Evolutionary conservation across 1,284 basidiomycete species (phyloP), one percentile per base, ranked within the genome.

Genomic region (Hemileia vastatrix): DNA sequence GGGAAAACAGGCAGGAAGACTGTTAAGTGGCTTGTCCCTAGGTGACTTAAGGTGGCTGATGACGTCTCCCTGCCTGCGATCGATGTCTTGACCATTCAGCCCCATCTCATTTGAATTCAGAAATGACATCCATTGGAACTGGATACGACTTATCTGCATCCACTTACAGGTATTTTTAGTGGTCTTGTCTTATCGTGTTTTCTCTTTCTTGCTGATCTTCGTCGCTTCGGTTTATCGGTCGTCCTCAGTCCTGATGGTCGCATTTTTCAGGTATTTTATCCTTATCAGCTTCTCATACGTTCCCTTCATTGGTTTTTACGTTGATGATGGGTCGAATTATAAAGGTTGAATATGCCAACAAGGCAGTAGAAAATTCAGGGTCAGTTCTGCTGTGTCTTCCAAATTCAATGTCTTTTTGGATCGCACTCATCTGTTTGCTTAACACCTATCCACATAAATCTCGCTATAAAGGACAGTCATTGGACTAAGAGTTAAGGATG

Each of bases 321-420:
- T 11, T 13, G 32, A 33, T 13, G 2, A 3, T n/a, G 9, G 8
- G 32, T 55, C 6, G 18, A 23, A 27, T 40, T 32, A 23, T 5
- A 6, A 54, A 91, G 90, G 89, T 98, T 77, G 95, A 98, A 79
- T 98, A 98, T 76, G 95, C 95, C 56, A 87, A 86, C 79, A 98
- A 98, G 79, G 93, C 95, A 33, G 94, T 97, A 62, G 95, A 98
- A 78, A 95, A 95, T 78, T 91, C 94, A 45, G 95, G 95, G 86
- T 56, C 45, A 1, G 45, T 51, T 9, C 24, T 9, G 19, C 6
- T 33, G 23, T 60, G 56, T 53, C 44, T 57, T 13, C 32, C 40
- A 4, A 43, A 32, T 43, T 55, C 58, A 31, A 57, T 31, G 11
- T 27, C 50, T 33, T 32, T 23, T 19, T 45, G 23, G 6, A 2